phyloP scores from a whole-genome alignment of 805 yeast genomes.

The Lachancea fermentati region DNA sequence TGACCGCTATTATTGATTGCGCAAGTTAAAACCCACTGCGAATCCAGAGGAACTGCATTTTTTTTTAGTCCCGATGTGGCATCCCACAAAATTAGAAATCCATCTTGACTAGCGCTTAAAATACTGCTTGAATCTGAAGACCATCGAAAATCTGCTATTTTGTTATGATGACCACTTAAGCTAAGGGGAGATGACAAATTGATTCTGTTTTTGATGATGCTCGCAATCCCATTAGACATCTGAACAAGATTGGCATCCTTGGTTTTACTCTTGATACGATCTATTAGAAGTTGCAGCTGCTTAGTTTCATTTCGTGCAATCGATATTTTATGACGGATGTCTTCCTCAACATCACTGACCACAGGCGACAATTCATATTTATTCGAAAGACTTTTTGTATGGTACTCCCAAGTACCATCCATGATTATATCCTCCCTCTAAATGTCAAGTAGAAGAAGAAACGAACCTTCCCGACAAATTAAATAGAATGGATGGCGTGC shows the following conservation, averaged over 20 bases:
- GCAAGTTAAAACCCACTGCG: constrained; percentile 75
- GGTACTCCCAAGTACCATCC: neutral
- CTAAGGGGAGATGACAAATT: constrained; percentile 36
- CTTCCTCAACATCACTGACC: constrained; percentile 15
- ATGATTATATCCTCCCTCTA: neutral
- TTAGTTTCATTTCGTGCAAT: constrained; percentile 42
- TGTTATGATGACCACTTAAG: constrained; percentile 58
- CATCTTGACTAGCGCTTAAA: constrained; percentile 80
- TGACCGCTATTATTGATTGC: constrained; percentile 63
- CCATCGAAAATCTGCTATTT: constrained; percentile 68
- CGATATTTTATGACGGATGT: constrained; percentile 26
- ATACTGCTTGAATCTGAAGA: constrained; percentile 52
- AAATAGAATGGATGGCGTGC: too few species aligned
- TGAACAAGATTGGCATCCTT: constrained; percentile 43
- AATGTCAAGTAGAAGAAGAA: neutral
- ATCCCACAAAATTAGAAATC: constrained; percentile 81
- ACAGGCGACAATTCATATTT: neutral
- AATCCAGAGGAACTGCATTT: constrained; percentile 65
- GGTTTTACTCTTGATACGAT: constrained; percentile 36
- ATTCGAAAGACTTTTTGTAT: neutral
- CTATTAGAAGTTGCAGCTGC: constrained; percentile 45
- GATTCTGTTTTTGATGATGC: constrained; percentile 18
- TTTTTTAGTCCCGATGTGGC: constrained; percentile 63
- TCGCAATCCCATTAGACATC: constrained; percentile 29
- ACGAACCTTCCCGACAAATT: too few species aligned